Conservation (phyloP, 805 yeast species). For the Hanseniaspora lachancei region DNA sequence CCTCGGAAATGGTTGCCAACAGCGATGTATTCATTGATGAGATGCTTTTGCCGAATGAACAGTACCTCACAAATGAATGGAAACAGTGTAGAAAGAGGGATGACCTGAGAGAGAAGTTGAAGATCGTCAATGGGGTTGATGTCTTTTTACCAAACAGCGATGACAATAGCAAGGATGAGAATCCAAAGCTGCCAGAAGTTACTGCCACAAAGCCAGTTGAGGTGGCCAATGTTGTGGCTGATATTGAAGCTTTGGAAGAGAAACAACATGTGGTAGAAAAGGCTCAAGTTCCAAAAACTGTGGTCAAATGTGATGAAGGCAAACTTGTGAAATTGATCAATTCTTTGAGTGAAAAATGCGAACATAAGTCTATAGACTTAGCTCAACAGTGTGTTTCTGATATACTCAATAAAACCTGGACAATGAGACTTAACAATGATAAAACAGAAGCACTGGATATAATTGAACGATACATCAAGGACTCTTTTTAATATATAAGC, state of each 20-base stretch:
- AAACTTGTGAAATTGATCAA: neutral
- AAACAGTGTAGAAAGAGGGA: slow-evolving; percentile 60
- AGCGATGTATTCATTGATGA: slow-evolving; percentile 94
- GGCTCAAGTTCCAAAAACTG: neutral
- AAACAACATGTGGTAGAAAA: neutral
- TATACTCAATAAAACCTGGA: slow-evolving; percentile 1
- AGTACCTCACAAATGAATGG: slow-evolving; percentile 53
- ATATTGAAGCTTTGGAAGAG: neutral
- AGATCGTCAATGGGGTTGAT: slow-evolving; percentile 12
- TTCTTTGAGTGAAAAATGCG: neutral
- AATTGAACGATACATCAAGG: neutral
- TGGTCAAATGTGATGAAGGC: neutral
- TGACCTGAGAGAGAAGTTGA: slow-evolving; percentile 34
- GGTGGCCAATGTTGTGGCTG: neutral
- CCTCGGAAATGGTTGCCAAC: slow-evolving; percentile 91
- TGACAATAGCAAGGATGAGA: slow-evolving; percentile 12
- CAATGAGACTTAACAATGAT: slow-evolving; percentile 3
- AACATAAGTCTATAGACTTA: neutral
- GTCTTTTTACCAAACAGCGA: slow-evolving; percentile 13
- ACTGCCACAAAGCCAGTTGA: neutral
- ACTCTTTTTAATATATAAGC: neutral
- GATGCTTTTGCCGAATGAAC: slow-evolving; percentile 42
- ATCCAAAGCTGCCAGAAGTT: neutral
- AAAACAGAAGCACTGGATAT: neutral
- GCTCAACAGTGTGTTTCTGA: slow-evolving; percentile 3